Evolutionary conservation across 495 filamentous ascomycete species (phyloP).

Genomic region (Penicillium dipodomyicola): DNA sequence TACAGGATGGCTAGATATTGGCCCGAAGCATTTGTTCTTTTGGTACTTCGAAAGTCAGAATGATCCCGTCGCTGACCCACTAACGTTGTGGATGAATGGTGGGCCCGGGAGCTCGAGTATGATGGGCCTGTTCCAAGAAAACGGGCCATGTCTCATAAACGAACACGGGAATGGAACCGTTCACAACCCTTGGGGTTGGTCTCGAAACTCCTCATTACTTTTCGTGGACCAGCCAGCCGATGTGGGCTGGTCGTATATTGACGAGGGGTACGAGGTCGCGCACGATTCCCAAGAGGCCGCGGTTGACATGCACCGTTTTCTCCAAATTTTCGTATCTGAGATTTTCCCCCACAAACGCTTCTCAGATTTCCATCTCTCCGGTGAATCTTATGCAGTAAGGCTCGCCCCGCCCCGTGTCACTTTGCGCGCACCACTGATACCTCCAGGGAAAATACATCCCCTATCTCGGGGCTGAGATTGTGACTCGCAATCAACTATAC

Average conservation of each 20-base stretch:
- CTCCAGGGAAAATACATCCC: constrained; percentile 40
- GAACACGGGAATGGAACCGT: constrained; percentile 37
- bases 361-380: constrained; percentile 34
- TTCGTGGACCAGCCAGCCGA: constrained; percentile 48
- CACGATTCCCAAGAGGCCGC: constrained; percentile 29
- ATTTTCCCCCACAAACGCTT: constrained; percentile 36
- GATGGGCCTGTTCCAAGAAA: constrained; percentile 38
- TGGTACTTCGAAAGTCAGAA: constrained; percentile 60
- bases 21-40: constrained; percentile 53
- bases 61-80: constrained; percentile 48
- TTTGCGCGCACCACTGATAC: constrained; percentile 9
- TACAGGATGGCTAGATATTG: constrained; percentile 40
- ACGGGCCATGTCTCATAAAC: constrained; percentile 46
- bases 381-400: constrained; percentile 37
- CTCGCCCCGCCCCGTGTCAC: not conserved
- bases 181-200: constrained; percentile 49
- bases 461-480: constrained; percentile 33
- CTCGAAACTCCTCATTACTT: constrained; percentile 43
- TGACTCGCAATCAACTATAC: constrained; percentile 36
- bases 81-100: constrained; percentile 60
- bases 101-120: constrained; percentile 45
- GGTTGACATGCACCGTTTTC: constrained; percentile 41
- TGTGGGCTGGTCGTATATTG: constrained; percentile 46
- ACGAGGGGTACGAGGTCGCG: constrained; percentile 29
- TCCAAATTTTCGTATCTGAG: constrained; percentile 41